Base-by-base conservation (phyloP, 1,284 basidiomycete species). In the Ceratorhiza oryzae-sativae region DNA sequence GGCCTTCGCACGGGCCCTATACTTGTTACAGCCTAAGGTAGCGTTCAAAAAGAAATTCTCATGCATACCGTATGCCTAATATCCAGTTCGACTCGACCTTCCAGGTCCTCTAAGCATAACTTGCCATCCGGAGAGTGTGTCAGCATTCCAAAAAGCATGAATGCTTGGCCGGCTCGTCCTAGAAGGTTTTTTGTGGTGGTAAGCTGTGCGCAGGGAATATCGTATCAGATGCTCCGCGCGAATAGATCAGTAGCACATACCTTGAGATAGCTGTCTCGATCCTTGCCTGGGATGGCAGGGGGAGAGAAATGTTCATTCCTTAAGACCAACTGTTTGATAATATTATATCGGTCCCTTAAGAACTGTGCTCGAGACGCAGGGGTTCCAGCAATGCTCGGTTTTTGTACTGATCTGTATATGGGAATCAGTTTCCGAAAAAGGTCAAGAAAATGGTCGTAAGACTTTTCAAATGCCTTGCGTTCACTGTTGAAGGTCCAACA, bases 281-380 rank as follows among this genome's bases (percentile, higher is more conserved):
- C 92, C 72, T 89, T 86, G 27, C 94, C 95, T 41, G 93, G 93
- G 25, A 97, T 80, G 0, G 94, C 94, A 2, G 95, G 96, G 5
- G 95, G 95, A 1, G 94, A 94, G 80, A 98, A 98, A 80, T 97
- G 95, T 79, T 98, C 96, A 77, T 97, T 97, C 23, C 95, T 86
- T 42, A 97, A 82, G 27, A 98, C 88, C 75, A 93, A 92, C 81
- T 97, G 95, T 77, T 90, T 91, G 76, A 97, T 94, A 63, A 97
- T 88, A 76, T 93, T 88, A 77, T 95, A 85, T 67, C 95, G 84
- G 78, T 97, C 92, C 25, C 95, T 86, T 36, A 92, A 83, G 41
- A 92, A 90, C 34, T 84, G 81, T 32, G 94, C 86, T 73, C 93
- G 86, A 4, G 92, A 92, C 34, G 92, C 88, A 18, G 95, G 88